phyloP scores from a whole-genome alignment of 192 early-diverging fungal genomes.

The Coemansia sp. region DNA sequence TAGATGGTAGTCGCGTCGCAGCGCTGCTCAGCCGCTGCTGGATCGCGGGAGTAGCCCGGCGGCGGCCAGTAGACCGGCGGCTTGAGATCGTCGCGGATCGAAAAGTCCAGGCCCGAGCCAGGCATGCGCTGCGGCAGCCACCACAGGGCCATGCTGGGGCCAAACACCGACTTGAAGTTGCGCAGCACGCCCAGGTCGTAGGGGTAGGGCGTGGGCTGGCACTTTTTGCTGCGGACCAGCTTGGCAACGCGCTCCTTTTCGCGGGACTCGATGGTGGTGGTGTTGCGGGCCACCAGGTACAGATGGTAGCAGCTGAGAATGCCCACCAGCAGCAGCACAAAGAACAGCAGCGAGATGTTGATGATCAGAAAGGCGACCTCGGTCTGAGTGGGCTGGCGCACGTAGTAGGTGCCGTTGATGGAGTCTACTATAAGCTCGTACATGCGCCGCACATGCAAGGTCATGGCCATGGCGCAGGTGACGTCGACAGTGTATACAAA shows the following conservation, averaged over 20 bases:
- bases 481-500: slow-evolving; percentile 58
- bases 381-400: slow-evolving; percentile 59
- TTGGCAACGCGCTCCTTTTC: slow-evolving; percentile 50
- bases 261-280: slow-evolving; percentile 54
- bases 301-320: slow-evolving; percentile 51
- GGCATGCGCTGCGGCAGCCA: slow-evolving; percentile 61
- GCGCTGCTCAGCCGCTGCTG: slow-evolving; percentile 20
- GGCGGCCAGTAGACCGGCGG: slow-evolving; percentile 70
- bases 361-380: slow-evolving; percentile 74
- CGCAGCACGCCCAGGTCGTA: slow-evolving; percentile 74
- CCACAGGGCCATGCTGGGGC: slow-evolving; percentile 69
- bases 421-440: slow-evolving; percentile 52
- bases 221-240: slow-evolving; percentile 35
- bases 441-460: slow-evolving; percentile 76
- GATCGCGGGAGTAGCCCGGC: slow-evolving; percentile 57
- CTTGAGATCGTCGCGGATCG: slow-evolving; percentile 51
- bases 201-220: slow-evolving; percentile 73
- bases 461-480: slow-evolving; percentile 76
- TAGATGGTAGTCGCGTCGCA: slow-evolving; percentile 27
- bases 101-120: slow-evolving; percentile 69
- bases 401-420: slow-evolving; percentile 54
- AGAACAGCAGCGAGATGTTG: slow-evolving; percentile 60
- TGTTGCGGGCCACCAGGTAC: slow-evolving; percentile 46
- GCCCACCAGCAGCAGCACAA: slow-evolving; percentile 48
- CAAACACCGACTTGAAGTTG: slow-evolving; percentile 78